Percentiles rank a stretch among this genome's conserved stretches.
Conservation (phyloP, 352 stramenopile genomes). For the Pseudoperonospora humuli region DNA sequence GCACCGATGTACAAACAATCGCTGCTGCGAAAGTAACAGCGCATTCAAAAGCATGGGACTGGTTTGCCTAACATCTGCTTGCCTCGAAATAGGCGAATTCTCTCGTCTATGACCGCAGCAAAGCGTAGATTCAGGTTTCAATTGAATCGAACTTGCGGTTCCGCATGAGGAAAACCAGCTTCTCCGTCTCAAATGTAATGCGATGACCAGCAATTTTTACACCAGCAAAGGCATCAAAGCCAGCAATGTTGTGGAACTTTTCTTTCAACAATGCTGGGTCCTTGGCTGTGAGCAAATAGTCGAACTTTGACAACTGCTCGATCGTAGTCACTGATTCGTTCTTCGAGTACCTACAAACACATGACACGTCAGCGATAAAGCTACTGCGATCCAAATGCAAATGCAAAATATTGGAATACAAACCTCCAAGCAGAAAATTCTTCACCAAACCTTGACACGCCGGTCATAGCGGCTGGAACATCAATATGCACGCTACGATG, state of each 20-base stretch:
- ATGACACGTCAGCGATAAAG: neutral
- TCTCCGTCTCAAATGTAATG: slow-evolving; percentile 42
- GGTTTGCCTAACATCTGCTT: too few species aligned
- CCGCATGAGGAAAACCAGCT: slow-evolving; percentile 46
- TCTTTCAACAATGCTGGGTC: slow-evolving; percentile 24
- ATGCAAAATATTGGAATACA: slow-evolving; percentile 1
- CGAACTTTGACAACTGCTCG: slow-evolving; percentile 37
- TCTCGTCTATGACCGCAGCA: neutral
- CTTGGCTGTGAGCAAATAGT: slow-evolving; percentile 59
- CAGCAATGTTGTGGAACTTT: slow-evolving; percentile 40
- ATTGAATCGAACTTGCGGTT: slow-evolving; percentile 21
- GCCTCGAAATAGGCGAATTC: neutral
- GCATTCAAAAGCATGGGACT: too few species aligned
- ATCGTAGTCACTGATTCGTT: slow-evolving; percentile 48
- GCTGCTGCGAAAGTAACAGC: too few species aligned
- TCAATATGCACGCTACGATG: slow-evolving; percentile 85
- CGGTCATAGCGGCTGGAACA: slow-evolving; percentile 91
- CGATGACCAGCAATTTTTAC: slow-evolving; percentile 27
- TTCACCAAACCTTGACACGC: slow-evolving; percentile 87
- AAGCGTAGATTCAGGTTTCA: neutral
- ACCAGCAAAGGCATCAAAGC: slow-evolving; percentile 42
- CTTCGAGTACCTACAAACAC: slow-evolving; percentile 59
- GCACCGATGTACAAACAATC: too few species aligned
- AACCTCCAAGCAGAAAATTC: slow-evolving; percentile 69
- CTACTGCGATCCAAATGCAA: neutral